Conservation (phyloP, 352 stramenopile species). For the Globisporangium yorkense region DNA sequence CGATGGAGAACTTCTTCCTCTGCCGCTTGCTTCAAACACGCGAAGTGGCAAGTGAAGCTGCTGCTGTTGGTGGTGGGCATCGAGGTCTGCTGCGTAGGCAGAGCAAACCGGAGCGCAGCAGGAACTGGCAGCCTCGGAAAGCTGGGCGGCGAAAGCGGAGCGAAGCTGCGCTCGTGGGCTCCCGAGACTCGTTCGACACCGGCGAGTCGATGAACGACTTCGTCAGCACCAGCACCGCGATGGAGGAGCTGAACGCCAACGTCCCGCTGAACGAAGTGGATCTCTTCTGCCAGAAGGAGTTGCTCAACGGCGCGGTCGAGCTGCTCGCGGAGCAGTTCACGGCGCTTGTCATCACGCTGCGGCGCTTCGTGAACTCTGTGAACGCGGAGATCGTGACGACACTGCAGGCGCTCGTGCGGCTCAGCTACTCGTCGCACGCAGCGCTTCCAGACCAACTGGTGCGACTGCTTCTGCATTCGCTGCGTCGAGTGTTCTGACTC, state of each 20-base stretch:
- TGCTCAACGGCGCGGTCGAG: conserved; percentile 40
- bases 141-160: conserved; percentile 2
- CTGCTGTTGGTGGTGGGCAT: conserved; percentile 2
- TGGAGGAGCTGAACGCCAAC: conserved; percentile 60
- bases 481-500: not conserved
- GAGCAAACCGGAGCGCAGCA: conserved; percentile 7
- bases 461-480: not conserved
- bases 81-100: conserved; percentile 5
- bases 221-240: conserved; percentile 29
- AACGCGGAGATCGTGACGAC: conserved; percentile 36
- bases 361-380: conserved; percentile 25
- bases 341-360: conserved; percentile 26
- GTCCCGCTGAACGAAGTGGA: conserved; percentile 34
- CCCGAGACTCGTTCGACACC: conserved; percentile 39
- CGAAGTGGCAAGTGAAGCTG: conserved; percentile 9
- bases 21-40: conserved; percentile 37
- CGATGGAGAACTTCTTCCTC: conserved; percentile 57
- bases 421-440: conserved; percentile 37
- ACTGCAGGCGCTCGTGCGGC: conserved; percentile 43
- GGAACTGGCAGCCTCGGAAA: conserved; percentile 36
- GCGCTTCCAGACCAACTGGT: conserved; percentile 37
- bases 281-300: conserved; percentile 21
- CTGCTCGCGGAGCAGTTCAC: conserved; percentile 42
- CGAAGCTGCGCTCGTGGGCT: conserved; percentile 2
- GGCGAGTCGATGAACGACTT: conserved; percentile 46